phyloP scores from a whole-genome alignment of 2,329 filamentous ascomycete species.

The Periglandula ipomoeae region DNA sequence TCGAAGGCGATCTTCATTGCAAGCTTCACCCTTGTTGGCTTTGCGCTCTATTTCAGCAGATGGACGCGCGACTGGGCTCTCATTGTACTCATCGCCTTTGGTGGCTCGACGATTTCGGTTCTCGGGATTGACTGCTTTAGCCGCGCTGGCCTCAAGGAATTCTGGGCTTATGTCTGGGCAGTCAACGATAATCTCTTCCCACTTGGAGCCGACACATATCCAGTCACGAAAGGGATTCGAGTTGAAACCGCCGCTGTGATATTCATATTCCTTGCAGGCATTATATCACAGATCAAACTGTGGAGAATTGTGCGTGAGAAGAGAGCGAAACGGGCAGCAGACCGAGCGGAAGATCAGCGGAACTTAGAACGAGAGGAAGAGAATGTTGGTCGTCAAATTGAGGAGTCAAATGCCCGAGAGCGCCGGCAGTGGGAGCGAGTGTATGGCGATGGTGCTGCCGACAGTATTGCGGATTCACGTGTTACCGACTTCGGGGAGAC shows the following conservation, averaged over 20 bases:
- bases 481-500: slow-evolving; percentile 44
- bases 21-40: slow-evolving; percentile 57
- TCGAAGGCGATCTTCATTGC: slow-evolving; percentile 69
- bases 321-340: slow-evolving; percentile 42
- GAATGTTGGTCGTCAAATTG: slow-evolving; percentile 57
- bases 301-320: slow-evolving; percentile 71
- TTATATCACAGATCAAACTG: slow-evolving; percentile 76
- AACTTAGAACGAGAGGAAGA: slow-evolving; percentile 58
- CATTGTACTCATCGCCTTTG: slow-evolving; percentile 69
- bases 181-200: slow-evolving; percentile 78
- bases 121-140: slow-evolving; percentile 89
- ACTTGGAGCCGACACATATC: slow-evolving; percentile 66
- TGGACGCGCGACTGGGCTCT: slow-evolving; percentile 71
- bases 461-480: slow-evolving; percentile 26
- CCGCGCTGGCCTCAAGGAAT: slow-evolving; percentile 85
- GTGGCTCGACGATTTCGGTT: slow-evolving; percentile 68
- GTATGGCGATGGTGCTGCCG: slow-evolving; percentile 53
- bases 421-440: slow-evolving; percentile 65
- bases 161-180: slow-evolving; percentile 87
- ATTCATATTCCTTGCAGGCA: slow-evolving; percentile 62
- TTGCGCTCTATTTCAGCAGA: slow-evolving; percentile 68
- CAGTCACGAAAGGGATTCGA: slow-evolving; percentile 74
- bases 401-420: slow-evolving; percentile 52
- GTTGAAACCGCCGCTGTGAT: slow-evolving; percentile 76
- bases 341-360: slow-evolving; percentile 38